Percentiles rank a stretch among this genome's conserved stretches.
These are phyloP conservation scores for Jaltomata sinuosa DNA, from an alignment of 257 asterid species.

Conservation along the genomic window DNA sequence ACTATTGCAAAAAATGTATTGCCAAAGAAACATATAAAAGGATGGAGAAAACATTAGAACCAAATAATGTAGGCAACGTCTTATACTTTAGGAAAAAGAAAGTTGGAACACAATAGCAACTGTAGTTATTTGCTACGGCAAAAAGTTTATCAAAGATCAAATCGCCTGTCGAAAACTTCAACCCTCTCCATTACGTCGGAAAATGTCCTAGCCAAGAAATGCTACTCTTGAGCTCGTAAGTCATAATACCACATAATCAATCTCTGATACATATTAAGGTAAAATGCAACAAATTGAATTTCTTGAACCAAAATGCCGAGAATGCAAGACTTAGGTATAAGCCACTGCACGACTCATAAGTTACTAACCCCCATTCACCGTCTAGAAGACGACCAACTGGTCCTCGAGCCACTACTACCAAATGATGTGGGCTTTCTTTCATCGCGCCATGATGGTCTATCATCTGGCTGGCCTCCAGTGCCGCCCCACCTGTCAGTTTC, in stretches of 20 bases:
- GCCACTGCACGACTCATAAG: not conserved
- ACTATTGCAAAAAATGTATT: not conserved
- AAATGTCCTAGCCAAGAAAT: not conserved
- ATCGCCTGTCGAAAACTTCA: not conserved
- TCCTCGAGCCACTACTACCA: slow-evolving; percentile 29
- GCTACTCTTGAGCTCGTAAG: not conserved
- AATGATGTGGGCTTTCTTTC: slow-evolving; percentile 28
- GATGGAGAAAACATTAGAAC: not conserved
- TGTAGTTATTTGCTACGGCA: not conserved
- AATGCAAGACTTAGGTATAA: not conserved
- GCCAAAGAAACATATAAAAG: not conserved
- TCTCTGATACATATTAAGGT: not conserved
- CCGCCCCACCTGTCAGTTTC: slow-evolving; percentile 45
- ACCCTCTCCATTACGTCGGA: not conserved
- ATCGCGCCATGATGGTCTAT: slow-evolving; percentile 45
- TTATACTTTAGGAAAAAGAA: not conserved
- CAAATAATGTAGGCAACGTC: not conserved
- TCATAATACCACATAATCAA: not conserved
- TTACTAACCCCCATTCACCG: slow-evolving; percentile 8
- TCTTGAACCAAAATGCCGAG: not conserved
- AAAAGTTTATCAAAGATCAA: not conserved
- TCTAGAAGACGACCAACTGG: slow-evolving; percentile 35
- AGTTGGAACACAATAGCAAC: not conserved
- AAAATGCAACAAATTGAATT: not conserved
- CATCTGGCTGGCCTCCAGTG: slow-evolving; percentile 22